Base-by-base conservation (phyloP, 139 green algal species). In the Chlamydomonas incerta region DNA sequence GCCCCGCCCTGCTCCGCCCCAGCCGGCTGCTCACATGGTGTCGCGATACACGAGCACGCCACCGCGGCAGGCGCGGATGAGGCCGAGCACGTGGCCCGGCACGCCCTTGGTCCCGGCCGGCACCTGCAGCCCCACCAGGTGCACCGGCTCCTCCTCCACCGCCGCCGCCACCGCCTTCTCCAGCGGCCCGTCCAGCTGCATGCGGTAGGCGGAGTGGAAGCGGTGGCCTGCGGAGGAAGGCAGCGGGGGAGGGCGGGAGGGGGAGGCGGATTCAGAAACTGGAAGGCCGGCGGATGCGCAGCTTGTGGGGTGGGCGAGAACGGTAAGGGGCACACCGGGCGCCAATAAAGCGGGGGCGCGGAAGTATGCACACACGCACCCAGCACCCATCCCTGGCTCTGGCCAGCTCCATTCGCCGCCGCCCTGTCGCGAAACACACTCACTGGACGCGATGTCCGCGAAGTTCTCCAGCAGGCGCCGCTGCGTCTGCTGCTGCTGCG, bases 11-110 rank as follows among this genome's bases (percentile, higher is more conserved):
- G 28, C 70, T 24, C 8, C 55, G 11, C 55, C 18, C 55, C 6
- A 5, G 41, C 6, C 41, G 5, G 8, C 8, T 8, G 5, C 5
- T 79, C 47, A 79, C 28, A 47, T 1, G 20, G 75, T 57, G 79
- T 92, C 88, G 50, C 86, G 67, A 80, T 86, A 89, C 33, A 92
- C 63, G 23, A 92, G 88, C 34, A 82, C 80, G 29, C 37, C 88
- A 6, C 80, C 83, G 24, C 37, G 65, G 85, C 82, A 88, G 35
- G 67, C 67, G 29, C 88, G 80, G 55, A 92, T 71, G 37, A 89
- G 77, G 23, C 63, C 58, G 52, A 90, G 52, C 46, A 90, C 71
- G 34, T 83, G 46, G 8, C 50, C 50, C 1, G 86, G 79, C 34
- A 87, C 23, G 35, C 58, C 69, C 76, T 86, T 86, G 55, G 69